Conservation (phyloP, 2,329 filamentous ascomycete genomes). For the Didymella pomorum region DNA sequence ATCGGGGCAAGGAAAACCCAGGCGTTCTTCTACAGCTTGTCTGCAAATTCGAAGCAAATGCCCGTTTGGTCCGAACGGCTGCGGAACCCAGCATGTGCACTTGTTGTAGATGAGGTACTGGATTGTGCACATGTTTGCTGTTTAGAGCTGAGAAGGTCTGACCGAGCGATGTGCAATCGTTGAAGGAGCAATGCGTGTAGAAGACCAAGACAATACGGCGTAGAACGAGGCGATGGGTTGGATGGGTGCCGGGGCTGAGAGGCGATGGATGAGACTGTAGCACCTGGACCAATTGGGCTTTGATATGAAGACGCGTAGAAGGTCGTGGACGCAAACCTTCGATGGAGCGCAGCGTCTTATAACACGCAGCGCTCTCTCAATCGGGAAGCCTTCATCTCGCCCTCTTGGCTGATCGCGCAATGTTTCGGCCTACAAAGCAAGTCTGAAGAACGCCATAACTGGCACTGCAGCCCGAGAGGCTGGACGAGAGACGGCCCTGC, state of each 20-base stretch:
- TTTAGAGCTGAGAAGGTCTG: neutral
- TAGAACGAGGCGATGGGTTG: neutral
- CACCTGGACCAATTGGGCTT: slow-evolving; percentile 2
- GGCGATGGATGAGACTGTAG: neutral
- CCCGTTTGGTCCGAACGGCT: slow-evolving; percentile 38
- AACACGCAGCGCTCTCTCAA: slow-evolving; percentile 13
- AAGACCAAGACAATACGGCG: neutral
- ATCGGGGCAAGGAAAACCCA: slow-evolving; percentile 39
- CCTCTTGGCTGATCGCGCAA: slow-evolving; percentile 17
- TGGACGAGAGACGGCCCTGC: slow-evolving; percentile 14
- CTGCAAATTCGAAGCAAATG: slow-evolving; percentile 41
- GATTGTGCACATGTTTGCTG: slow-evolving; percentile 39
- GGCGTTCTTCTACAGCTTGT: slow-evolving; percentile 36
- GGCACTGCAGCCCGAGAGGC: slow-evolving; percentile 3
- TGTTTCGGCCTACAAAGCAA: slow-evolving; percentile 14
- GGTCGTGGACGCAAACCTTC: slow-evolving; percentile 11
- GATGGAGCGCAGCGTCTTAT: slow-evolving; percentile 17
- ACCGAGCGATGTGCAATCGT: neutral
- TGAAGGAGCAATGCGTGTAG: neutral
- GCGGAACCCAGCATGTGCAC: slow-evolving; percentile 45
- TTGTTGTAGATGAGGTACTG: slow-evolving; percentile 41
- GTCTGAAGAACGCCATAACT: slow-evolving; percentile 1
- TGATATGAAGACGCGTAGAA: slow-evolving; percentile 9
- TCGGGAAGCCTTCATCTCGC: slow-evolving; percentile 1
- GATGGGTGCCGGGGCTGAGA: neutral